Evolutionary conservation across 2,329 filamentous ascomycete species (phyloP), one percentile per base, ranked within the genome.

Genomic region (Aspergillus sp.): DNA sequence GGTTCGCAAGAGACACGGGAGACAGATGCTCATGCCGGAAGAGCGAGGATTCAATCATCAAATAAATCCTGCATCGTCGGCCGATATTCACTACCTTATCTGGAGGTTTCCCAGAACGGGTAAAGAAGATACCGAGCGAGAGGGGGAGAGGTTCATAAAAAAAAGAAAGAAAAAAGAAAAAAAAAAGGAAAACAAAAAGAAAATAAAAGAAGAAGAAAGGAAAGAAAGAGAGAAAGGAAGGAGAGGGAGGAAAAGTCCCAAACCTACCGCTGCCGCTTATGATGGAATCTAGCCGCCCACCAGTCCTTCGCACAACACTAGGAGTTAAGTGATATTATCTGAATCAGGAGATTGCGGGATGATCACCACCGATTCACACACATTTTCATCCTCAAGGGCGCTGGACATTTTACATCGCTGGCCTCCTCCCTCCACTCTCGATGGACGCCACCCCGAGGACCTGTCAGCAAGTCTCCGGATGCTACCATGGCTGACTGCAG

Each of bases 381-480:
- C 45, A 22, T 47, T 47, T 4, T 22, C 45, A 47, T 16, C 6
- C 36, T 47, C 18, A 47, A 47, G 22, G 12, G 20, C 45, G 24
- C 14, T 42, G 4, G 20, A 47, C 24, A 14, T 47, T 29, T 47
- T 47, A 47, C 18, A 22, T 54, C 31, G 52, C 39, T 18, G 12
- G n/a, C n/a, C 31, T 47, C 36, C 26, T 16, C 24, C 45, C 18
- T 47, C 18, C 22, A 16, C 18, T 18, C 20, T 18, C 53, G 26
- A 49, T 55, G 26, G 36, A 47, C 45, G 45, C 57, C 54, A 56
- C 56, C 54, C 49, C 53, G 60, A 22, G 54, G 52, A 50, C 36
- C 56, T 61, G 63, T 63, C 59, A 58, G 60, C 58, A 60, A 59
- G 53, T 58, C 47, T 57, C 56, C 55, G 54, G 53, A 46, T 54